Evolutionary conservation across 2,329 filamentous ascomycete species (phyloP), one percentile per base, ranked within the genome.

Genomic region (Penicillium crustosum): DNA sequence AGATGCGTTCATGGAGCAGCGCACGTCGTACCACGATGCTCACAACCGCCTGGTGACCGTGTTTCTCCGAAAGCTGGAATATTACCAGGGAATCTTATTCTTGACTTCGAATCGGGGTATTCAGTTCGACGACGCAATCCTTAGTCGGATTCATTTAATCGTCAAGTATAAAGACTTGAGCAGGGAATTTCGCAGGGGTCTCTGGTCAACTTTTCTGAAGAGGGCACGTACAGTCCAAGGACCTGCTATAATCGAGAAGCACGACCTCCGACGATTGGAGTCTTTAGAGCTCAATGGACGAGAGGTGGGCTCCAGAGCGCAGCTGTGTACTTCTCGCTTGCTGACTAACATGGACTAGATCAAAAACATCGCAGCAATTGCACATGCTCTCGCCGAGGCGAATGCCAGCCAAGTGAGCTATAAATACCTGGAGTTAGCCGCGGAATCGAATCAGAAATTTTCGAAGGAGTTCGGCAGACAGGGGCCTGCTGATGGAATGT

Each of bases 81-180:
- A 76, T 61, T 77, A 73, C 55, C 39, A 68, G 31, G 76, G 76
- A 25, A 69, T 77, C 17, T 65, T 78, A n/a, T 73, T 77, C 57
- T 64, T 78, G 8, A 78, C 74, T 3, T 74, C 71, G 1, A 78
- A 78, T 52, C 69, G 72, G 9, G 64, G 71, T 13, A 63, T 67
- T 6, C 57, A 68, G 15, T 73, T 78, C 60, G 74, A 78, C 56
- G 67, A 73, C 27, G 72, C 69, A 19, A 71, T 76, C 57, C 59
- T 70, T 2, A 72, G 68, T n/a, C 63, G 70, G 12, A 73, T 76
- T 19, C 68, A 76, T 60, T 54, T 75, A 7, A 65, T 57, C n/a
- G 49, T 75, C 2, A 60, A 68, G 49, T 76, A 76, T 56, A 42
- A 68, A 8, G 41, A 63, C 31, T 65, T 77, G 10, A 67, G 53